phyloP scores from a whole-genome alignment of 345 rosid genomes.

The Dimocarpus longan region DNA sequence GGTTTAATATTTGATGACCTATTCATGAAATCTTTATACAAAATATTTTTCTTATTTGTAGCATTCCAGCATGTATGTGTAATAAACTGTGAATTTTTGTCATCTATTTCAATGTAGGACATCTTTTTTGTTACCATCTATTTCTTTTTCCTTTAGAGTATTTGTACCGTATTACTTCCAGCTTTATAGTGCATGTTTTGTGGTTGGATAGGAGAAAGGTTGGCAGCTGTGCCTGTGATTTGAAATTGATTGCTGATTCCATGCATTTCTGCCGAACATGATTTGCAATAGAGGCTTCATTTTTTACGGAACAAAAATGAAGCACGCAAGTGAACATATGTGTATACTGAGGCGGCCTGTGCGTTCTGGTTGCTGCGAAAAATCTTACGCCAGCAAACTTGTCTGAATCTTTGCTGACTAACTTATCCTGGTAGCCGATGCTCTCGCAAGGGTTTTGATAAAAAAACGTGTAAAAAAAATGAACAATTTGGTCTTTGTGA shows the following conservation, averaged over 20 bases:
- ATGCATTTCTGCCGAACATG: too few relatives aligned
- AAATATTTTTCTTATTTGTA: conserved; percentile 33
- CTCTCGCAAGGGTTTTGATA: neutral
- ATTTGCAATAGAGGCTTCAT: too few relatives aligned
- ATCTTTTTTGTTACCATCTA: too few relatives aligned
- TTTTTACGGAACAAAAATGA: neutral
- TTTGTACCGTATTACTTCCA: too few relatives aligned
- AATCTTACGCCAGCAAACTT: neutral
- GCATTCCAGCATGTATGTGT: conserved; percentile 27
- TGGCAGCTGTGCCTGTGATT: too few relatives aligned
- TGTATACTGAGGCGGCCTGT: neutral
- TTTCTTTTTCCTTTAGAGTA: too few relatives aligned
- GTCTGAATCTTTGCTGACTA: too few relatives aligned
- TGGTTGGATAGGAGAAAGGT: too few relatives aligned
- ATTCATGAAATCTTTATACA: conserved; percentile 46
- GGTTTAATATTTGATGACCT: conserved; percentile 51
- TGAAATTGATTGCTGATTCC: too few relatives aligned
- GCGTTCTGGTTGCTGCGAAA: too few relatives aligned
- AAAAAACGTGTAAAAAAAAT: neutral
- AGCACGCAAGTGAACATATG: neutral
- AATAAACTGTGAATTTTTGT: conserved; percentile 17
- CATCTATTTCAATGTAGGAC: too few relatives aligned
- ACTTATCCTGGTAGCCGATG: neutral
- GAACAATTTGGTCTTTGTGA: neutral
- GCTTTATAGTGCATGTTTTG: too few relatives aligned